Evolutionary conservation across 495 filamentous ascomycete species (phyloP), one percentile per base, ranked within the genome.

Genomic region (Podospora conica): DNA sequence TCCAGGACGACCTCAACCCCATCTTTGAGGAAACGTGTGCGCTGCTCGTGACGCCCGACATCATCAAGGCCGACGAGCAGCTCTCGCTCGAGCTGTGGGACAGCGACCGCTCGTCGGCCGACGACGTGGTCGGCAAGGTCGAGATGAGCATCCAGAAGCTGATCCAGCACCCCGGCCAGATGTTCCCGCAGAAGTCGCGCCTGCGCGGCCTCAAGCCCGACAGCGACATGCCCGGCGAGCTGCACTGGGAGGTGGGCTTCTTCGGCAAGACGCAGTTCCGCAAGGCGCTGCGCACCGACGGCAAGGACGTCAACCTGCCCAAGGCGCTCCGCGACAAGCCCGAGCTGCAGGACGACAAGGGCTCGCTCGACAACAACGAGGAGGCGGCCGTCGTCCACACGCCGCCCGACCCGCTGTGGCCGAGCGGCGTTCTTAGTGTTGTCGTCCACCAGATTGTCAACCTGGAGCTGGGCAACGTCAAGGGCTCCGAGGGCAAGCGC

Each of bases 51-150:
- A 94, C 89, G 7, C 83, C 92, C 0, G 91, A 96, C 60, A 81
- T 94, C 55, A 93, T 98, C 78, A 96, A 96, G 77, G 93, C 90
- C 0, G 87, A 95, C 63, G 94, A 98, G 78, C 90, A 93, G 72
- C 83, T 98, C 25, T 92, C 90, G 28, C 88, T 98, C 70, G 94
- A 98, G 76, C 86, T 97, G 8, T 97, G 94, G 94, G 94, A 97
- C 71, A 94, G 90, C 25, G 94, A 96, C 71, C 85, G 90, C 3
- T 88, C 89, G 63, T 92, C 89, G 27, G 91, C 94, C 7, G 94
- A 97, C 73, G 94, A 98, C 72, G 89, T 96, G 31, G 92, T 96
- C 27, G 94, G 94, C 58, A 97, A 97, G 73, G 87, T 97, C 9
- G 92, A 98, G 75, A 80, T 98, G 9, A 91, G 90, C 21, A 92